Base-by-base conservation (phyloP, 2,329 filamentous ascomycete species). In the Fusarium drepaniforme region DNA sequence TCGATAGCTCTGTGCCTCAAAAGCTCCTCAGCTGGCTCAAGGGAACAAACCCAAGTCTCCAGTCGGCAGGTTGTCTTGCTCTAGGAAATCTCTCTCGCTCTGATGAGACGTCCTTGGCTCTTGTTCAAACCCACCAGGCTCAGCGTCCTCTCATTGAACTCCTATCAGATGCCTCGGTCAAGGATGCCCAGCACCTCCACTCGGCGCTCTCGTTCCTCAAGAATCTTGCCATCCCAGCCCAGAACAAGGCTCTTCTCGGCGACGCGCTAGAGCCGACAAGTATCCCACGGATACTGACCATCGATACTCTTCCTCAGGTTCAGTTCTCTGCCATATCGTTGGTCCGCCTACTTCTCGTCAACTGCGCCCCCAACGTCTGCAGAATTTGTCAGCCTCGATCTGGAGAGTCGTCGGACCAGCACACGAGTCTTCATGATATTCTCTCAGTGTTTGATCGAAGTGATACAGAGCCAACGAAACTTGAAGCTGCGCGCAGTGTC, bases 51-150 rank as follows among this genome's bases (percentile, higher is more conserved):
- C 71, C 82, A 0, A 82, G 84, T 56, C 84, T 92, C 4, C 88
- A 88, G 78, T 85, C 88, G 3, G 89, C 89, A 6, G 90, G 89
- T 1, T 92, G 90, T 72, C 86, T 93, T 5, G 86, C 88, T 18
- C 83, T 93, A 3, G 91, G 91, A 40, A 93, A 93, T 77, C 81
- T 93, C 42, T 88, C 89, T 8, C 88, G 91, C 44, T 90, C 88
- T 3, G 90, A 93, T 75, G 85, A 85, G 49, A 81, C 85, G 4
- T 90, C 89, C 68, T 81, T 82, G 12, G 81, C 86, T 40, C 86
- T 92, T 40, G 87, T 92, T 2, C 80, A 84, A 12, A 79, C 70
- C 4, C 79, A 85, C 23, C 67, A 83, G 2, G 84, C 84, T 5
- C 84, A 86, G 67, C 77, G 85, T 9, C 85, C 87, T 0, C 82